Percentiles rank a stretch among this genome's conserved stretches.
Conservation (phyloP, 2,329 filamentous ascomycete species). For the Diaporthe longicolla region DNA sequence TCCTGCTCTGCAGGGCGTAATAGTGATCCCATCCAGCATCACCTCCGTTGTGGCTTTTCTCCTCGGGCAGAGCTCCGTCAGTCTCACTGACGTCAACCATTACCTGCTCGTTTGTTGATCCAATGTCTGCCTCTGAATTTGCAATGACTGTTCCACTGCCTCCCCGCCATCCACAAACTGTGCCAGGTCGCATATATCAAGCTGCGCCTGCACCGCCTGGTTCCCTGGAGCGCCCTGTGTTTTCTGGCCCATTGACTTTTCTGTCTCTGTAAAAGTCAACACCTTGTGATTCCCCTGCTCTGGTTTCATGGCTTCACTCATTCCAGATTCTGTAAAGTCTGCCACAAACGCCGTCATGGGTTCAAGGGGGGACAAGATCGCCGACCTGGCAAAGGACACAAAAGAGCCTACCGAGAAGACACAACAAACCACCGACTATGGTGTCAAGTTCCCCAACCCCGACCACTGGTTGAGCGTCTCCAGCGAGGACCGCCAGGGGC, state of each 20-base stretch:
- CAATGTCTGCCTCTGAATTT: constrained; percentile 38
- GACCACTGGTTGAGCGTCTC: constrained; percentile 83
- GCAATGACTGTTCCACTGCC: constrained; percentile 16
- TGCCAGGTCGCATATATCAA: constrained; percentile 19
- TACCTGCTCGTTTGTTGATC: neutral
- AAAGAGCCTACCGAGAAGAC: constrained; percentile 70
- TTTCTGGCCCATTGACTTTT: neutral
- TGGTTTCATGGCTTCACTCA: constrained; percentile 43
- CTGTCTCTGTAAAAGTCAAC: neutral
- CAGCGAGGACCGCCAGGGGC: constrained; percentile 74
- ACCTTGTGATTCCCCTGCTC: neutral
- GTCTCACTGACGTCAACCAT: constrained; percentile 37
- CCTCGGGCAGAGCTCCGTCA: neutral
- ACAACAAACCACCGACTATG: constrained; percentile 82
- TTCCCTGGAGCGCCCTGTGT: neutral
- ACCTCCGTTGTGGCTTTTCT: neutral
- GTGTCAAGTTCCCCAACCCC: constrained; percentile 78
- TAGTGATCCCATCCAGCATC: constrained; percentile 35
- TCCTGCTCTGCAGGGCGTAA: constrained; percentile 23
- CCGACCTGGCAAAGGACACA: constrained; percentile 71
- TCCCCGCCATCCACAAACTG: neutral
- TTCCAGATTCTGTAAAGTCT: constrained; percentile 54
- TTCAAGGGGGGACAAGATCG: constrained; percentile 66
- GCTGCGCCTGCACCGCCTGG: neutral
- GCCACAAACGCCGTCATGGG: constrained; percentile 58